Evolutionary conservation across 306 rosid species (phyloP), one percentile per base, ranked within the genome.

Genomic region (Nissolia schottii): DNA sequence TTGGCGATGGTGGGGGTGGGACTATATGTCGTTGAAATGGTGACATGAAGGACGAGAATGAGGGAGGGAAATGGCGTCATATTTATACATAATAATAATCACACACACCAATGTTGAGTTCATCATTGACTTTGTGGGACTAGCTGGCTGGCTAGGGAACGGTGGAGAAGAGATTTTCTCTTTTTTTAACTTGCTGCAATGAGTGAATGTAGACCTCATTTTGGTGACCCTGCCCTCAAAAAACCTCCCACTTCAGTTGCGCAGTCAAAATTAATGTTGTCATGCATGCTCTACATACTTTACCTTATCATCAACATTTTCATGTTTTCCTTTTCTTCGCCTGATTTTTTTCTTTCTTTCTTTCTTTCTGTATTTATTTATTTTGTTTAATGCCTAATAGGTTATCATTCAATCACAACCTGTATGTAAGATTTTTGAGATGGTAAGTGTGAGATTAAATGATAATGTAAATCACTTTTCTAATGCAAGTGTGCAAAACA

Each of bases 21-120:
- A 32, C 5, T 34, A 43, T 77, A 79, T 79, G 70, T 46, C 25
- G 75, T 70, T 69, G 5, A 43, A 56, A 83, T 80, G 86, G 73
- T 41, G 87, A 71, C n/a, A 87, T 35, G 43, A n/a, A 67, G 37
- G n/a, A 19, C 57, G 61, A 71, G 24, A 20, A n/a, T 45, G 51
- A 45, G n/a, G 5, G 0, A 59, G 4, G 3, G 34, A 45, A 27
- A 70, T 71, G 81, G 80, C 79, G 71, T 61, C 81, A 73, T 83
- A 83, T 79, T 53, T 81, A 83, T 81, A 78, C 54, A 77, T 62
- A 55, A 0, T 5, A 1, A 7, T 7, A 34, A 41, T 3, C 49
- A 9, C n/a, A n/a, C n/a, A n/a, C n/a, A 5, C 49, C 16, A 3
- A 40, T 12, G 25, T 3, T 16, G 43, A 15, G 7, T 23, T 3